phyloP scores from a whole-genome alignment of 805 yeast species.

The Osmozyma mogii region DNA sequence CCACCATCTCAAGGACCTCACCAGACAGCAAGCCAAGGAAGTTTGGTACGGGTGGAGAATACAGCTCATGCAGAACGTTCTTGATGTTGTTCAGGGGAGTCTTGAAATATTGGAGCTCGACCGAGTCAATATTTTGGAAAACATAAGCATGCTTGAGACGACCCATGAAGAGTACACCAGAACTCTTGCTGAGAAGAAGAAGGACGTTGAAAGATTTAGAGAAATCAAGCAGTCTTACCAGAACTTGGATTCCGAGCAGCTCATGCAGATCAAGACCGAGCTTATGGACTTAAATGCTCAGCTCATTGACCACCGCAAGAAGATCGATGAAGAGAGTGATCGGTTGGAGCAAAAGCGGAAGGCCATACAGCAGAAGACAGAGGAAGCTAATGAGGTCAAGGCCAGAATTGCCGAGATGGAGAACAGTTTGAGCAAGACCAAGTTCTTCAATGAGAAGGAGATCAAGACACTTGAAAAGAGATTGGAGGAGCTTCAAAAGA shows the following conservation, averaged over 20 bases:
- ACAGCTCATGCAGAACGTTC: conserved; percentile 41
- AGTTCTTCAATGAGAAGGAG: conserved; percentile 8
- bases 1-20: conserved; percentile 40
- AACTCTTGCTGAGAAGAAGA: conserved; percentile 6
- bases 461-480: conserved; percentile 9
- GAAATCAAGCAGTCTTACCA: conserved; percentile 10
- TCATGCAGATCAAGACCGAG: conserved; percentile 5
- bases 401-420: conserved; percentile 2
- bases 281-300: conserved; percentile 11
- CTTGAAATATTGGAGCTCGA: conserved; percentile 15
- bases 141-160: conserved; percentile 9
- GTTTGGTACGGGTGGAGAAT: conserved; percentile 61
- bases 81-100: conserved; percentile 21
- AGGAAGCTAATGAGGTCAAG: conserved; percentile 15
- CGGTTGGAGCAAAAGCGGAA: conserved; percentile 7
- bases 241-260: conserved; percentile 10
- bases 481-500: conserved; percentile 18
- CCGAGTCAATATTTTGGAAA: conserved; percentile 7
- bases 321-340: conserved; percentile 8
- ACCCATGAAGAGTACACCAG: conserved; percentile 6
- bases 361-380: conserved; percentile 12
- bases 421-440: conserved; percentile 4
- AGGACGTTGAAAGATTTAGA: conserved; percentile 12
- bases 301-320: conserved; percentile 8
- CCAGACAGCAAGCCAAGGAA: conserved; percentile 45